Evolutionary conservation across 805 yeast species (phyloP), one percentile per base, ranked within the genome.

Genomic region (Ascoidea rubescens): DNA sequence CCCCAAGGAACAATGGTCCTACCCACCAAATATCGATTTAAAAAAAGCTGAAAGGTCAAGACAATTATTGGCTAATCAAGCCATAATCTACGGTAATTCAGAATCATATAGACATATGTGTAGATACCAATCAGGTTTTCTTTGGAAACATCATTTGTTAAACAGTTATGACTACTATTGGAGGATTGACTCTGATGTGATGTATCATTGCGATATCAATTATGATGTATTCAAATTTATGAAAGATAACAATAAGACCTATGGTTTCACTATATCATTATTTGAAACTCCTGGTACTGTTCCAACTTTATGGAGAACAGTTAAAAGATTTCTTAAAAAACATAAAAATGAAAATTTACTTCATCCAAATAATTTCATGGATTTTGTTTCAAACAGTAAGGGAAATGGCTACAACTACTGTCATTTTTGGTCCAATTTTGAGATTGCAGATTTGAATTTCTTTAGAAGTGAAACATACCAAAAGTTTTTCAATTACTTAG

Each of bases 21-120:
- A 79, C 62, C 97, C 97, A 4, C 82, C 72, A 17, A 82, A 78
- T 76, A 79, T 90, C 51, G 95, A 89, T 66, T 75, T 72, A 64
- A 78, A 77, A 16, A 78, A 76, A 67, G 96, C 95, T 31, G 81
- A 79, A 1, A 60, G 66, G 31, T 75, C 77, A 42, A 75, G 95
- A 58, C 73, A 74, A 56, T 67, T 72, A 50, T 75, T 81, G 44
- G 67, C 64, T 50, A 70, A 74, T 57, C 64, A 75, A 58, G 65
- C 69, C 45, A 77, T 84, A 57, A 82, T 84, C 53, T 88, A 87
- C 64, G 96, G 95, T 52, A 83, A 73, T 53, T 73, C 83, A 10
- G 81, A 76, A 56, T 74, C 89, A n/a, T 88, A 87, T 69, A 79
- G 95, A 63, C 91, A 86, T 67, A 86, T 89, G 95, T 88, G 96